These are phyloP conservation scores for Solanum tacnaense DNA, from an alignment of 257 asterid genomes.

Conservation along the genomic window DNA sequence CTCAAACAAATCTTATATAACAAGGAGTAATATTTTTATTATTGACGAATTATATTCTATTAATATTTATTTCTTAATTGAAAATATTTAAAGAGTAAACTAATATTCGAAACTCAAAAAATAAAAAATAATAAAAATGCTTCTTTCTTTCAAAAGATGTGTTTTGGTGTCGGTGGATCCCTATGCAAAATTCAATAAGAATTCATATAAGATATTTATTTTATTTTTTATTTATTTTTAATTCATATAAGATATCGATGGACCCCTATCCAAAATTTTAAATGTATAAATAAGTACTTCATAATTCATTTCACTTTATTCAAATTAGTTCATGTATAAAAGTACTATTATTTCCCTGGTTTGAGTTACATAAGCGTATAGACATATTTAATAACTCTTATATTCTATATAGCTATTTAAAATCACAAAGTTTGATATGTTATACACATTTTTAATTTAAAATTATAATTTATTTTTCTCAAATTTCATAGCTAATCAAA, in stretches of 20 bases:
- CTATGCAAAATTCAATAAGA: neutral
- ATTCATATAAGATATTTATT: neutral
- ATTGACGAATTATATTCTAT: neutral
- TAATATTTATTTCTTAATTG: neutral
- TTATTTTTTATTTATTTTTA: too few relatives aligned
- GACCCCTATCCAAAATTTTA: too few relatives aligned
- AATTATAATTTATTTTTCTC: too few relatives aligned
- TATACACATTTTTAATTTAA: neutral
- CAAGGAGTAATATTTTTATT: neutral
- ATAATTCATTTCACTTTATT: neutral
- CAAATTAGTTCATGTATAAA: neutral
- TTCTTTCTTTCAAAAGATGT: neutral
- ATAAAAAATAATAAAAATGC: too few relatives aligned
- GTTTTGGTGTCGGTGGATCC: neutral
- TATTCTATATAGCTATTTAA: neutral
- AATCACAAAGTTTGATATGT: too few relatives aligned
- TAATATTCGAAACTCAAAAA: too few relatives aligned
- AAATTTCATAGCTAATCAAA: too few relatives aligned
- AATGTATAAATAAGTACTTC: neutral
- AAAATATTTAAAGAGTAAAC: too few relatives aligned
- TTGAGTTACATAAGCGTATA: neutral
- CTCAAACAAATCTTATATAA: neutral
- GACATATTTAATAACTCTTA: neutral
- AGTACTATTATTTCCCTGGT: neutral
- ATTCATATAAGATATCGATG: neutral